Evolutionary conservation across 768 basidiomycete genomes (phyloP).

Genomic region (Coprinopsis sp.): DNA sequence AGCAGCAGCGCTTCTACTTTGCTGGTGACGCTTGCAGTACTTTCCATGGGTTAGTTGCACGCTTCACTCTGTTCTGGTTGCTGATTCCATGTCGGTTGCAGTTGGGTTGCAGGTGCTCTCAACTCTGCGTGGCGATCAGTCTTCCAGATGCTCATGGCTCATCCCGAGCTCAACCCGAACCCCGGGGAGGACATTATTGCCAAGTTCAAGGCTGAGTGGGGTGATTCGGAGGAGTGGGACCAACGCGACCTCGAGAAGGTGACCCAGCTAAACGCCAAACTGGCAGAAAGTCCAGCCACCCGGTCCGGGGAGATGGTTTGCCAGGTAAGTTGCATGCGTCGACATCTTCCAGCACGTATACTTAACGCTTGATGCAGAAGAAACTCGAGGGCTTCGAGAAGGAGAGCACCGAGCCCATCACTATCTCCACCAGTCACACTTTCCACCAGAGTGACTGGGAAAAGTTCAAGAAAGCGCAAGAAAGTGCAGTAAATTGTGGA

Average conservation of each 20-base stretch:
- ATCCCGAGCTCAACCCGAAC: conserved; percentile 17
- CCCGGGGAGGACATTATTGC: conserved; percentile 16
- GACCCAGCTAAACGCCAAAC: not conserved
- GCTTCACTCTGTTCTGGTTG: not conserved
- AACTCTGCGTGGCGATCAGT: conserved; percentile 19
- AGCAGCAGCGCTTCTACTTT: conserved; percentile 23
- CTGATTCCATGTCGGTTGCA: conserved; percentile 22
- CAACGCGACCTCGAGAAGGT: not conserved
- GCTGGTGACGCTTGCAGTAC: conserved; percentile 29
- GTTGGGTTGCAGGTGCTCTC: conserved; percentile 22
- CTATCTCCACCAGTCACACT: no score
- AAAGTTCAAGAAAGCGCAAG: no score
- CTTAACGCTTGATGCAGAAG: no score
- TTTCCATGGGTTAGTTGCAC: conserved; percentile 28
- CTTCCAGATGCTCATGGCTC: conserved; percentile 15
- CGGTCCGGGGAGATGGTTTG: no score
- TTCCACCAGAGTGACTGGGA: no score
- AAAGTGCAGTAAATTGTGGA: no score
- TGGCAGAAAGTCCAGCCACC: no score
- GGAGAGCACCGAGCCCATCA: no score
- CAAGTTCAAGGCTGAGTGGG: conserved; percentile 15
- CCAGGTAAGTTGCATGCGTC: no score
- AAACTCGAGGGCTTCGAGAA: no score
- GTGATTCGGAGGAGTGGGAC: conserved; percentile 9
- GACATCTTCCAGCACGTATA: no score